phyloP scores from a whole-genome alignment of 2,329 filamentous ascomycete species.

The Aspergillus pseudonomiae region DNA sequence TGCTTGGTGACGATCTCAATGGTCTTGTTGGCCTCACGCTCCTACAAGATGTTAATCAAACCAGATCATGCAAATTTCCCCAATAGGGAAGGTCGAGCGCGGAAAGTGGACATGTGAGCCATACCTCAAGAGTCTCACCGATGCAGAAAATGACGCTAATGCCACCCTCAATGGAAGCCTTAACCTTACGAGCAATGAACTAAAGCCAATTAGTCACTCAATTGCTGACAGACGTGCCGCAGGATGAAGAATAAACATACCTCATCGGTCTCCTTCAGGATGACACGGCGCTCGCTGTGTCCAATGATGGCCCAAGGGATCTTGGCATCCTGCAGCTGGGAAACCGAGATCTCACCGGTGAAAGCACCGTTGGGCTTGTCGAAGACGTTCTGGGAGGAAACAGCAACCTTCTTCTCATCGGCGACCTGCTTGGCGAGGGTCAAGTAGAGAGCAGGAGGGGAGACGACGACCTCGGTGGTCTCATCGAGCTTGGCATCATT shows the following conservation, averaged over 20 bases:
- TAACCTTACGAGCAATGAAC: constrained; percentile 90
- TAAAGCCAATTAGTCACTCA: constrained; percentile 26
- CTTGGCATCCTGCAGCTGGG: constrained; percentile 85
- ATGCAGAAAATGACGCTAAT: constrained; percentile 95
- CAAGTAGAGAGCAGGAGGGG: constrained; percentile 89
- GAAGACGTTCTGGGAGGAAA: constrained; percentile 95
- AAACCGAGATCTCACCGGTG: constrained; percentile 93
- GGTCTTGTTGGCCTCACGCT: constrained; percentile 84
- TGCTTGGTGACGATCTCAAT: constrained; percentile 73
- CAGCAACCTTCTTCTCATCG: constrained; percentile 69
- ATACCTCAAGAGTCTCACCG: constrained; percentile 82
- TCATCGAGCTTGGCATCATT: constrained; percentile 74
- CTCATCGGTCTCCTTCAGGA: constrained; percentile 82
- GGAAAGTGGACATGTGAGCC: constrained; percentile 15
- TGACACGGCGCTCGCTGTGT: constrained; percentile 91
- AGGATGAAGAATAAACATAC: constrained; percentile 34
- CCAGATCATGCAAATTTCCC: constrained; percentile 8
- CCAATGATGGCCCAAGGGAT: constrained; percentile 91
- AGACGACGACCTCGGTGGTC: constrained; percentile 83
- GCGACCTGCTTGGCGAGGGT: constrained; percentile 80
- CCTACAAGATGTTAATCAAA: constrained; percentile 43
- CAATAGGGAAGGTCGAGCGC: neutral
- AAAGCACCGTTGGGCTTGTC: constrained; percentile 96
- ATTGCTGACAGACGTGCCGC: neutral
- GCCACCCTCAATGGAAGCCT: constrained; percentile 84